Conservation (phyloP, 192 early-diverging fungal species). For the Lobosporangium transversale region DNA sequence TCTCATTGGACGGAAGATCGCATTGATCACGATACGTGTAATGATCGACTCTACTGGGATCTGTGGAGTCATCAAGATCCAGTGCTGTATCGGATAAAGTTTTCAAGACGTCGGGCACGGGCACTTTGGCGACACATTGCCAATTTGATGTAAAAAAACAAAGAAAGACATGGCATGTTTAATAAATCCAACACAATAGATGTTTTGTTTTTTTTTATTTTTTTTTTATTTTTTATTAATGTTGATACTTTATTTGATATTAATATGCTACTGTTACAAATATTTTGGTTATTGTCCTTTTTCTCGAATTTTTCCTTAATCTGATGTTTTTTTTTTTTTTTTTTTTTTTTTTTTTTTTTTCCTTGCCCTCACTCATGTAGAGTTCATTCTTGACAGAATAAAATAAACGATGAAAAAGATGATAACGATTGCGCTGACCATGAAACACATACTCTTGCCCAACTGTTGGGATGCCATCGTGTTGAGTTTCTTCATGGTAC, state of each 20-base stretch:
- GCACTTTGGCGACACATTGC: conserved; percentile 29
- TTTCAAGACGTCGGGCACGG: conserved; percentile 28
- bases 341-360: background rate
- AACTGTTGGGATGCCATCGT: conserved; percentile 41
- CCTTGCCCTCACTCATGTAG: conserved; percentile 16
- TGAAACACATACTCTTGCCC: conserved; percentile 52
- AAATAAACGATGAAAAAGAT: conserved; percentile 49
- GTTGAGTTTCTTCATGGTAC: conserved; percentile 41
- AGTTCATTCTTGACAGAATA: conserved; percentile 38
- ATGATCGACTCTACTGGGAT: conserved; percentile 34
- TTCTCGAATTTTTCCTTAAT: background rate
- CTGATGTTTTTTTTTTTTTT: too few species aligned
- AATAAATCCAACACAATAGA: background rate
- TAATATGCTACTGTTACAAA: background rate
- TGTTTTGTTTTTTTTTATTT: too few species aligned
- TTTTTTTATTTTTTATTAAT: background rate
- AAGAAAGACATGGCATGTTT: background rate
- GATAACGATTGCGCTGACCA: conserved; percentile 49
- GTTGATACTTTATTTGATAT: background rate
- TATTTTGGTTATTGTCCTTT: background rate
- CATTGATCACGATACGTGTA: conserved; percentile 27
- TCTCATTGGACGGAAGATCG: conserved; percentile 18
- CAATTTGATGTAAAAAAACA: too few species aligned
- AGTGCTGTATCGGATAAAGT: conserved; percentile 15
- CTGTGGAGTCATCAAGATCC: conserved; percentile 17